Evolutionary conservation across 257 asterid species (phyloP).

Genomic region (Solanum sejunctum): DNA sequence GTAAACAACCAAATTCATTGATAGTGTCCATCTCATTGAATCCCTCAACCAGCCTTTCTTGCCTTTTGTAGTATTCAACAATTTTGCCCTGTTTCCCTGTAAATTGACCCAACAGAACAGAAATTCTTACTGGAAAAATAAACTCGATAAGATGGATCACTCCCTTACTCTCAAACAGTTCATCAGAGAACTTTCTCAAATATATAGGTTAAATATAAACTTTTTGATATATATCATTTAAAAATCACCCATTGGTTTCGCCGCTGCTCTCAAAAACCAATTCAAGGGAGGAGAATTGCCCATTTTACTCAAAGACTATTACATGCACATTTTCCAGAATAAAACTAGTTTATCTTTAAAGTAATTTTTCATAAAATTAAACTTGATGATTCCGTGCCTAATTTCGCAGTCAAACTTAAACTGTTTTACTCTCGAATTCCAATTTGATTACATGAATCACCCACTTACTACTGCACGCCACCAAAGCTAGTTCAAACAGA

Average conservation of each 20-base stretch:
- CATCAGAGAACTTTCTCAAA: too few species aligned
- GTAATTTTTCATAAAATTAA: not conserved
- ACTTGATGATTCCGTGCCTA: not conserved
- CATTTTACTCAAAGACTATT: too few species aligned
- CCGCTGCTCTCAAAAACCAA: too few species aligned
- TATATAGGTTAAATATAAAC: too few species aligned
- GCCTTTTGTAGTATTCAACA: constrained; percentile 76
- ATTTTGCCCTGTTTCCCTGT: constrained; percentile 58
- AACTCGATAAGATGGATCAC: not conserved
- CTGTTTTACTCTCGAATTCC: too few species aligned
- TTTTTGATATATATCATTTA: too few species aligned
- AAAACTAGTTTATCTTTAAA: not conserved
- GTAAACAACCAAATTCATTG: constrained; percentile 46
- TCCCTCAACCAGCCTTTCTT: constrained; percentile 69
- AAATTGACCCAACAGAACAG: not conserved
- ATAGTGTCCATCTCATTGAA: constrained; percentile 82
- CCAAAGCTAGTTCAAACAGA: too few species aligned
- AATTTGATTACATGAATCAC: not conserved
- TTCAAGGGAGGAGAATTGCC: too few species aligned
- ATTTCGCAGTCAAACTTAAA: too few species aligned
- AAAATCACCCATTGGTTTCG: too few species aligned
- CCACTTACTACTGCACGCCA: not conserved
- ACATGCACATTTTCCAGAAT: not conserved
- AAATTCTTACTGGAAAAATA: not conserved
- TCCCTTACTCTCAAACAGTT: too few species aligned